Evolutionary conservation across 768 basidiomycete genomes (phyloP).

Genomic region (Vararia minispora): DNA sequence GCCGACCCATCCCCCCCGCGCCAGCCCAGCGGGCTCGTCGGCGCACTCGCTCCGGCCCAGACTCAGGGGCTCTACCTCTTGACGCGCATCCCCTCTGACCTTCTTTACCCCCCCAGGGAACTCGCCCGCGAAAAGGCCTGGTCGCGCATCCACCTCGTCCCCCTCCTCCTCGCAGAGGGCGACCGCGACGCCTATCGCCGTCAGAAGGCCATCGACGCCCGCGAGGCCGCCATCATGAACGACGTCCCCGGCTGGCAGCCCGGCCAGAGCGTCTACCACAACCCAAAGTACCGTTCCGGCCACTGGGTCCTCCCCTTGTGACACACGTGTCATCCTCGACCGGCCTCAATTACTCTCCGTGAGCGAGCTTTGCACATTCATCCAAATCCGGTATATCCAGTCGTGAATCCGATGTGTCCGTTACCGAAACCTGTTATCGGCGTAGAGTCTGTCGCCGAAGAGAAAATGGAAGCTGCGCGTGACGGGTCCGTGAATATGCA

Average conservation of each 20-base stretch:
- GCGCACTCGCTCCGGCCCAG: conserved; percentile 7
- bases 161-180: conserved; percentile 83
- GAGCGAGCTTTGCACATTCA: too few relatives aligned
- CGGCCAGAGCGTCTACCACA: conserved; percentile 82
- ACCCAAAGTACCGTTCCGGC: conserved; percentile 57
- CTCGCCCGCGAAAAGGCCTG: conserved; percentile 86
- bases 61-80: conserved; percentile 10
- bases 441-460: too few relatives aligned
- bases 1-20: conserved; percentile 35
- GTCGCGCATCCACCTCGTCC: conserved; percentile 92
- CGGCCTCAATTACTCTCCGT: too few relatives aligned
- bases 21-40: too few relatives aligned
- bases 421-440: too few relatives aligned
- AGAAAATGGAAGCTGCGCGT: too few relatives aligned
- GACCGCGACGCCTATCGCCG: conserved; percentile 86
- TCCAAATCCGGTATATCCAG: too few relatives aligned
- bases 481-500: too few relatives aligned
- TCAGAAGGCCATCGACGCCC: conserved; percentile 58
- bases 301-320: too few relatives aligned
- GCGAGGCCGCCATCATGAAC: conserved; percentile 91
- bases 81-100: neutral
- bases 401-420: too few relatives aligned
- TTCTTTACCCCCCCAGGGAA: too few relatives aligned
- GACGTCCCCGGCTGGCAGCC: conserved; percentile 88
- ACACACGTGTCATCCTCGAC: too few relatives aligned